A percentile compares a stretch with the other conserved stretches of the same genome.
Conservation (phyloP, 202 grass and related monocot genomes). For the Schoenoplectus tabernaemontani region DNA sequence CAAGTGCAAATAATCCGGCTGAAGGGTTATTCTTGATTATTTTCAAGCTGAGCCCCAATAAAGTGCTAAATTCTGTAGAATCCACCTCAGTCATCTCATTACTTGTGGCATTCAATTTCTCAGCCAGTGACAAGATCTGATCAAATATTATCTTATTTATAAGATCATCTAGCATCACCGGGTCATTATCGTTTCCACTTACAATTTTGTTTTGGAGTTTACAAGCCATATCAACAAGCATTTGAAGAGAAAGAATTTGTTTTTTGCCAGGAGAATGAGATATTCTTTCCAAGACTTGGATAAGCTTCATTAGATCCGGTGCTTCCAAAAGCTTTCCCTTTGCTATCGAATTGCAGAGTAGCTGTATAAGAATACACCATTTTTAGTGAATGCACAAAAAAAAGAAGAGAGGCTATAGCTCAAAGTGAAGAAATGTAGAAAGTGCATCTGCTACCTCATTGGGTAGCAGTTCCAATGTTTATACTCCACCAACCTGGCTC, state of each 20-base stretch:
- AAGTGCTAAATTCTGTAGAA: conserved; percentile 31
- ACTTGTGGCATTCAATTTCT: conserved; percentile 27
- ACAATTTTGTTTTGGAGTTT: conserved; percentile 22
- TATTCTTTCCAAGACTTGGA: conserved; percentile 33
- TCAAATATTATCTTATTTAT: conserved; percentile 38
- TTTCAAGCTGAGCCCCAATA: conserved; percentile 42
- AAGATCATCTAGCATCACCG: conserved; percentile 23
- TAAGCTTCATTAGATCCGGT: conserved; percentile 42
- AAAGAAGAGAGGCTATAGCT: not conserved
- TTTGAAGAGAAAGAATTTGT: conserved; percentile 35
- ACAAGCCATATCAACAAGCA: conserved; percentile 53
- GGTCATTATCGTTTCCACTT: conserved; percentile 29
- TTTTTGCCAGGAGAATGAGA: conserved; percentile 43
- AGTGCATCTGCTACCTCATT: not conserved
- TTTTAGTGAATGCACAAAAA: conserved; percentile 26
- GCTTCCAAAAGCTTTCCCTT: conserved; percentile 20
- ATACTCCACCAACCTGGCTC: not conserved
- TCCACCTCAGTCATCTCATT: conserved; percentile 10
- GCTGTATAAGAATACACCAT: conserved; percentile 34
- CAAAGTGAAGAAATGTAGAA: not conserved
- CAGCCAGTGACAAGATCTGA: conserved; percentile 34
- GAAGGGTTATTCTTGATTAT: conserved; percentile 52
- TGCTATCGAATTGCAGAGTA: conserved; percentile 32
- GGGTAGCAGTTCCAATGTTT: not conserved
- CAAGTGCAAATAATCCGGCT: conserved; percentile 43